These are phyloP conservation scores for Teratosphaeriaceae sp. DNA, from an alignment of 2,329 filamentous ascomycete genomes.

Conservation along the genomic window DNA sequence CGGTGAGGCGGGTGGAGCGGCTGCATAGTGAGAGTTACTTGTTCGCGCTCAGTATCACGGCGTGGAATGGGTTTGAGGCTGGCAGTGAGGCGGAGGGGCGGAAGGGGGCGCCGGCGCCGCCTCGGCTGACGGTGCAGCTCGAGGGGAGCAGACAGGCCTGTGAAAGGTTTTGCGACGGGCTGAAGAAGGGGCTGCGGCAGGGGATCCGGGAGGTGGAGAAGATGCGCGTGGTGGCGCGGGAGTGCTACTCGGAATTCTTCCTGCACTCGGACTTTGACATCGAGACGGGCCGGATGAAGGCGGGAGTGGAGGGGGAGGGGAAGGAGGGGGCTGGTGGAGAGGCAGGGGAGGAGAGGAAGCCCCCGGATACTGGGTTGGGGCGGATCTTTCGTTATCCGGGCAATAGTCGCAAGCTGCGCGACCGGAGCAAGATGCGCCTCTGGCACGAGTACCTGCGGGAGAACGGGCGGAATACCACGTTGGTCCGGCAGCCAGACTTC, in stretches of 20 bases:
- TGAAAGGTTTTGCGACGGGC: conserved; percentile 90
- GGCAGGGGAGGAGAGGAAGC: conserved; percentile 21
- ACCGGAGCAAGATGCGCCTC: conserved; percentile 92
- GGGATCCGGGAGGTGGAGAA: conserved; percentile 83
- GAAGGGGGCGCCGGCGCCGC: conserved; percentile 54
- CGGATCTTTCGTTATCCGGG: conserved; percentile 93
- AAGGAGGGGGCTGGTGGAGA: neutral
- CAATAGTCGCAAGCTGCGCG: conserved; percentile 86
- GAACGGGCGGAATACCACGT: conserved; percentile 85
- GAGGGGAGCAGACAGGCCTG: conserved; percentile 82
- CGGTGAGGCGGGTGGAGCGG: conserved; percentile 84
- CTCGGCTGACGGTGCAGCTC: conserved; percentile 86
- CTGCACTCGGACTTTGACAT: conserved; percentile 28
- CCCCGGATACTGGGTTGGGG: conserved; percentile 89
- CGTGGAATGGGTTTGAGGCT: conserved; percentile 69
- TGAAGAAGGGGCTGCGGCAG: conserved; percentile 83
- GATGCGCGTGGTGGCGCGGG: conserved; percentile 68
- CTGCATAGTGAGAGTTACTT: conserved; percentile 86
- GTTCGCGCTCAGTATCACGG: conserved; percentile 91
- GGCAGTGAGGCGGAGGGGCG: conserved; percentile 44
- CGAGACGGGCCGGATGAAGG: no score
- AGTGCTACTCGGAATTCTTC: conserved; percentile 86
- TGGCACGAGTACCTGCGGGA: conserved; percentile 94
- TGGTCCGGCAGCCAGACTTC: conserved; percentile 93
- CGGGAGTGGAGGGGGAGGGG: no score